Conservation (phyloP, 345 rosid species). For the Physaria fendleri region DNA sequence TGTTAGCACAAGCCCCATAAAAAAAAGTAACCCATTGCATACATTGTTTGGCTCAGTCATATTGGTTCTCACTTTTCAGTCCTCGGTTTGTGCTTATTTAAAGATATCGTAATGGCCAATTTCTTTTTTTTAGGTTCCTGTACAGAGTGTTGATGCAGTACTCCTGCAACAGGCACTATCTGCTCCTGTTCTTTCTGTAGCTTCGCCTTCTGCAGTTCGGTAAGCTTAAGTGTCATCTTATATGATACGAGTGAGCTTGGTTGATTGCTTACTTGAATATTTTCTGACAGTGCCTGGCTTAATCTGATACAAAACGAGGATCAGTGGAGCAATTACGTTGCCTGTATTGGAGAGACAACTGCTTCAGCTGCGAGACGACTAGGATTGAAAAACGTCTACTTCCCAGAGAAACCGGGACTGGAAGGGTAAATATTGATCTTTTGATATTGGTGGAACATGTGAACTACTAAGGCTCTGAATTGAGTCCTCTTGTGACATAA, state of each 20-base stretch:
- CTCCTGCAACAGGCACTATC: conserved; percentile 58
- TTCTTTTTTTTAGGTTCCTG: conserved; percentile 49
- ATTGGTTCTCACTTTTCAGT: not conserved
- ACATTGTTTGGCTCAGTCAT: not conserved
- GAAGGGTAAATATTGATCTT: conserved; percentile 59
- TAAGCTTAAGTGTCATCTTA: conserved; percentile 12
- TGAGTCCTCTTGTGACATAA: not conserved
- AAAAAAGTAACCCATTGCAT: not conserved
- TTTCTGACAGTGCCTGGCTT: conserved; percentile 70
- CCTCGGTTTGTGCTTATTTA: conserved; percentile 6
- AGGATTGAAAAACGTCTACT: conserved; percentile 66
- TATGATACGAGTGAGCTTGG: conserved; percentile 1
- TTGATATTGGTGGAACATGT: not conserved
- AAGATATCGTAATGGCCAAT: not conserved
- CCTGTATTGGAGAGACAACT: conserved; percentile 95
- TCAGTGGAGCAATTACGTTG: conserved; percentile 58
- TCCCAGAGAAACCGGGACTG: conserved; percentile 72
- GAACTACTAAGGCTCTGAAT: not conserved
- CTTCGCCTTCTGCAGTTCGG: conserved; percentile 90
- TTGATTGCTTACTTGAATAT: conserved; percentile 4
- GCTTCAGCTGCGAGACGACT: conserved; percentile 73
- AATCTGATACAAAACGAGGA: conserved; percentile 48
- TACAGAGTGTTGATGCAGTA: conserved; percentile 52
- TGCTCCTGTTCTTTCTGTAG: conserved; percentile 77
- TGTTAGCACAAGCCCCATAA: not conserved